Evolutionary conservation across 2,329 filamentous ascomycete genomes (phyloP).

Genomic region (Nemania bipapillata): DNA sequence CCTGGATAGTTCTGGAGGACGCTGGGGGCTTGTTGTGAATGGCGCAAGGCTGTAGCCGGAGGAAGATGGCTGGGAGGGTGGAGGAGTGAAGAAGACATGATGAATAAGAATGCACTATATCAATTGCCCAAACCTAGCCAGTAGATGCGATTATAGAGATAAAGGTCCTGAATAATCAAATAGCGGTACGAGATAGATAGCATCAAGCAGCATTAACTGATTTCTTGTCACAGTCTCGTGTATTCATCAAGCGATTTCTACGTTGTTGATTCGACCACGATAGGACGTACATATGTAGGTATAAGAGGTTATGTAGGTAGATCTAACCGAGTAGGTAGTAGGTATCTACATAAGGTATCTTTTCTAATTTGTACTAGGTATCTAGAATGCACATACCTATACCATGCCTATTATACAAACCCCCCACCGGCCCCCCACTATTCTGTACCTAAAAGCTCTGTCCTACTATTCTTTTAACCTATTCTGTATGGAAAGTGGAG

Average conservation of each 20-base stretch:
- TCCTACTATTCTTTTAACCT: too few species aligned
- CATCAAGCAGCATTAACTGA: neutral
- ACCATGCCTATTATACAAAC: too few species aligned
- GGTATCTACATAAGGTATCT: too few species aligned
- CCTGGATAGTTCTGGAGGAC: conserved; percentile 66
- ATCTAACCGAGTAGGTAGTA: too few species aligned
- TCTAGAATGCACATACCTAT: too few species aligned
- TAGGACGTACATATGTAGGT: too few species aligned
- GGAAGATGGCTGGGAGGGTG: conserved; percentile 68
- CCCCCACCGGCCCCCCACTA: too few species aligned
- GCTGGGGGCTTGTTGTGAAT: conserved; percentile 70
- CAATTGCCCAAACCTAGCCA: conserved; percentile 5
- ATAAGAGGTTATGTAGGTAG: too few species aligned
- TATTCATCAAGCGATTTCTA: neutral
- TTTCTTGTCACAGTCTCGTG: neutral
- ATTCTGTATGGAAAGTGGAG: too few species aligned
- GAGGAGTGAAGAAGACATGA: conserved; percentile 58
- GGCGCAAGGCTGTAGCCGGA: conserved; percentile 64
- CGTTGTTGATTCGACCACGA: too few species aligned
- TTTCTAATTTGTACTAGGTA: too few species aligned
- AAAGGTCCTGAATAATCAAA: neutral
- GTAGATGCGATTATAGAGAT: neutral
- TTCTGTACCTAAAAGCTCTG: too few species aligned
- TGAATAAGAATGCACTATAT: conserved; percentile 10
- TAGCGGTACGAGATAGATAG: neutral